These are phyloP conservation scores for Naegleria lovaniensis DNA, from an alignment of 208 protist genomes.

Conservation along the genomic window DNA sequence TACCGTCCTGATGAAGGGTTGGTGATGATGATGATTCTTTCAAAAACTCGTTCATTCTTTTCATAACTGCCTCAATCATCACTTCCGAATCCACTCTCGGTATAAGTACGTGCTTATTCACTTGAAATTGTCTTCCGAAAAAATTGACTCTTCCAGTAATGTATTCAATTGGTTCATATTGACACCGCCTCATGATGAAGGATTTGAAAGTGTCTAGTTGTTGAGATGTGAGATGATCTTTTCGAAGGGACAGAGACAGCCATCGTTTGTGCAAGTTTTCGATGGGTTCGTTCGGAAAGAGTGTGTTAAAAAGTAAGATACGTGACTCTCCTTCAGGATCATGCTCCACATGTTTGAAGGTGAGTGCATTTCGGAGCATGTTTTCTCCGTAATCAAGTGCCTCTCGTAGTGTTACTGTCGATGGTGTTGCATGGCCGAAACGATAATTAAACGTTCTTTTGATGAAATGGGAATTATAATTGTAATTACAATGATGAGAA, in stretches of 20 bases:
- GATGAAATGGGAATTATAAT: no score
- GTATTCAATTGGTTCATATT: conserved; percentile 10
- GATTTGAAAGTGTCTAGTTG: neutral
- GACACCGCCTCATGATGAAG: neutral
- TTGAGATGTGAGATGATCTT: neutral
- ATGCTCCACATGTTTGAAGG: neutral
- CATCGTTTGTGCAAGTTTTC: neutral
- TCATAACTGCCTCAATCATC: neutral
- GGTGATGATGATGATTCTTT: no score
- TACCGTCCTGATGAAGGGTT: neutral
- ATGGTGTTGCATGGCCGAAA: no score
- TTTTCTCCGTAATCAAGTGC: neutral
- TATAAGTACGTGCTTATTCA: neutral
- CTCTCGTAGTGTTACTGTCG: neutral
- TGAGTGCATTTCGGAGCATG: neutral
- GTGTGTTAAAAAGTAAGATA: neutral
- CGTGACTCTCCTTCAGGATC: neutral
- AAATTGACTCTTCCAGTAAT: neutral
- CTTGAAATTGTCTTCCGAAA: neutral
- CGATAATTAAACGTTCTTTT: no score
- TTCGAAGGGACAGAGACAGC: no score
- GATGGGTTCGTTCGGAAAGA: neutral
- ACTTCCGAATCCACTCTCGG: neutral
- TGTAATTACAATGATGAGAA: no score
- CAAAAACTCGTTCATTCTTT: neutral